Percentiles rank a stretch among this genome's conserved stretches.
These are phyloP conservation scores for Tuber borchii DNA, from an alignment of 495 filamentous ascomycete genomes.

Conservation along the genomic window DNA sequence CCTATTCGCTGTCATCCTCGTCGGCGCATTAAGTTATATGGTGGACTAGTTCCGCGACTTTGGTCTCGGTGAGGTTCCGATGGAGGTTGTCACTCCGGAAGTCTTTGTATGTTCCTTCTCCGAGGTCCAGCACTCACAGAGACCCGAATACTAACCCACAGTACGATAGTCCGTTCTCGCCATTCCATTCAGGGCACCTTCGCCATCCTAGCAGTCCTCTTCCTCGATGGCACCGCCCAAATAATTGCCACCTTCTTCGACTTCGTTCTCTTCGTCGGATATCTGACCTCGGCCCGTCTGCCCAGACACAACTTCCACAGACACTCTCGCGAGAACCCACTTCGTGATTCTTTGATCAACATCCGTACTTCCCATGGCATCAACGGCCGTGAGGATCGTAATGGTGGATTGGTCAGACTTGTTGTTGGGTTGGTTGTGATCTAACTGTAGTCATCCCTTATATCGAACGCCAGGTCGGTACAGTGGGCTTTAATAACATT, in stretches of 20 bases:
- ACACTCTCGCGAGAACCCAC: slow-evolving; percentile 12
- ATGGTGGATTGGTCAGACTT: slow-evolving; percentile 22
- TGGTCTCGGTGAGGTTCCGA: slow-evolving; percentile 1
- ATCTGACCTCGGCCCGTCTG: slow-evolving; percentile 23
- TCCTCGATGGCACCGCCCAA: slow-evolving; percentile 20
- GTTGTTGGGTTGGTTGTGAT: slow-evolving; percentile 12
- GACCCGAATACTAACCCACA: background rate
- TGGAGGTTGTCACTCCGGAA: slow-evolving; percentile 26
- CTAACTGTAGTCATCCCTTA: slow-evolving; percentile 14
- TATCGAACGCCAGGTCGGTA: background rate
- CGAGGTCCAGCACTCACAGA: background rate
- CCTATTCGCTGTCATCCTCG: slow-evolving; percentile 30
- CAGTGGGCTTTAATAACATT: background rate
- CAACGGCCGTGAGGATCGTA: background rate
- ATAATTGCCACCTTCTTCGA: slow-evolving; percentile 30
- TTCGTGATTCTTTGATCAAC: slow-evolving; percentile 10
- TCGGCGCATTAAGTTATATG: slow-evolving; percentile 31
- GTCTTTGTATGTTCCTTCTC: slow-evolving; percentile 15
- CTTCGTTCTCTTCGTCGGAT: slow-evolving; percentile 33
- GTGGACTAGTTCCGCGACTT: slow-evolving; percentile 33
- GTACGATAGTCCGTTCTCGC: slow-evolving; percentile 24
- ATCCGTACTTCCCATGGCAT: slow-evolving; percentile 12
- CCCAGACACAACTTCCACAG: slow-evolving; percentile 29
- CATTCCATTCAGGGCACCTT: slow-evolving; percentile 26
- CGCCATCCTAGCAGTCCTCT: slow-evolving; percentile 29